Evolutionary conservation across 257 asterid species (phyloP).

Genomic region (Solanum peruvianum): DNA sequence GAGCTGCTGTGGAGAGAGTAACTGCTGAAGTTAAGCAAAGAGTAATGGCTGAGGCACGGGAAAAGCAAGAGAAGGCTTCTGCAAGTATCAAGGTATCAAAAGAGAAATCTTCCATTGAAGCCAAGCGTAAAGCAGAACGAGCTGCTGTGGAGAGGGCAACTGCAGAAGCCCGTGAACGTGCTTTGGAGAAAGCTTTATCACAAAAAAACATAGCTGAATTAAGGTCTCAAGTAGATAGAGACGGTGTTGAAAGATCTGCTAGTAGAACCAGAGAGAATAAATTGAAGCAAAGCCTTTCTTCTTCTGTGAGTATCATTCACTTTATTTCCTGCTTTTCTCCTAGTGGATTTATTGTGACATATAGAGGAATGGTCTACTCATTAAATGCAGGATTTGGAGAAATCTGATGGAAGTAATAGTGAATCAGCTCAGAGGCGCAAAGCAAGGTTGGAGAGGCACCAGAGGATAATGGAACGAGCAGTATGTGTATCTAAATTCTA

Average conservation of each 20-base stretch:
- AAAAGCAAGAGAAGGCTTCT: constrained; percentile 48
- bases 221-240: constrained; percentile 34
- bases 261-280: constrained; percentile 36
- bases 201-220: constrained; percentile 39
- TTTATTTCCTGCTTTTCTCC: constrained; percentile 1
- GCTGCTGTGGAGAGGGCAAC: constrained; percentile 98
- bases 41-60: constrained; percentile 56
- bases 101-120: constrained; percentile 48
- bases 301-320: constrained; percentile 51
- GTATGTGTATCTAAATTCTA: constrained; percentile 28
- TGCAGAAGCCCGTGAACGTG: constrained; percentile 95
- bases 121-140: constrained; percentile 82
- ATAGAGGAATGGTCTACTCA: constrained; percentile 9
- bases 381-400: constrained; percentile 69
- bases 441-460: constrained; percentile 92
- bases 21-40: constrained; percentile 70
- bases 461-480: constrained; percentile 96
- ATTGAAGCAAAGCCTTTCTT: constrained; percentile 78
- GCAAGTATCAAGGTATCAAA: constrained; percentile 22
- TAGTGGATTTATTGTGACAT: not conserved
- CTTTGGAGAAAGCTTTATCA: constrained; percentile 76
- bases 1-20: constrained; percentile 85
- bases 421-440: constrained; percentile 91
- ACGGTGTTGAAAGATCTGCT: constrained; percentile 20
- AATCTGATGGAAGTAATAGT: constrained; percentile 22